Conservation (phyloP, 768 basidiomycete species). For the Pisolithus microcarpus region DNA sequence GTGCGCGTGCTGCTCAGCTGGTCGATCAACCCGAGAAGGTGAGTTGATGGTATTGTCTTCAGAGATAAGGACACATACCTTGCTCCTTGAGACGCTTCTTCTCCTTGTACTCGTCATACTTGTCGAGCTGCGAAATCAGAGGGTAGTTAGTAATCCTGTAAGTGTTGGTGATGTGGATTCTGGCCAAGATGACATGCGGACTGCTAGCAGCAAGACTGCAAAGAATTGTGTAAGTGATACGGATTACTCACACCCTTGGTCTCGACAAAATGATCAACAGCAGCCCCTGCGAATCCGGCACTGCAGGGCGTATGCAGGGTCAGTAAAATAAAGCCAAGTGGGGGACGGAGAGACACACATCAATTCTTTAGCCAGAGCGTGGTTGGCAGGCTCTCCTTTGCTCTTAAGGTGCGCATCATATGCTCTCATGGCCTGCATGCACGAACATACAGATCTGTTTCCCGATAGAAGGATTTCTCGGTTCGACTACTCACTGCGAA, state of each 20-base stretch:
- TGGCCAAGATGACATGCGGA: background rate
- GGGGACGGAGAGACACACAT: constrained; percentile 24
- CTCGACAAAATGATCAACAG: constrained; percentile 49
- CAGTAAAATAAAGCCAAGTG: background rate
- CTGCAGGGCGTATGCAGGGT: constrained; percentile 17
- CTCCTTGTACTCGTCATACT: constrained; percentile 1
- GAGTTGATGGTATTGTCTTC: too few species aligned
- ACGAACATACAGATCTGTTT: background rate
- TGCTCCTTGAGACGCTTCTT: background rate
- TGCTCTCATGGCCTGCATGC: constrained; percentile 51
- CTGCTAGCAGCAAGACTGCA: too few species aligned
- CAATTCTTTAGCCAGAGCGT: constrained; percentile 53
- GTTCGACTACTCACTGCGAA: constrained; percentile 41
- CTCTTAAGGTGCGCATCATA: constrained; percentile 46
- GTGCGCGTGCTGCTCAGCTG: too few species aligned
- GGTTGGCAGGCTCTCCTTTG: constrained; percentile 44
- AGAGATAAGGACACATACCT: background rate
- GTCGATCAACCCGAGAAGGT: too few species aligned
- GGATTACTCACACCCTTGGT: constrained; percentile 42
- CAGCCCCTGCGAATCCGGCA: constrained; percentile 49
- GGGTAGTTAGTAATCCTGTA: too few species aligned
- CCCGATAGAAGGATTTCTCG: too few species aligned
- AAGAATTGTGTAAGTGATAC: background rate
- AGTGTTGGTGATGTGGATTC: background rate
- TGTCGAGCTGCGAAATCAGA: background rate